Percentiles rank a stretch among this genome's conserved stretches.
These are phyloP conservation scores for Naganishia vishniacii DNA, from an alignment of 768 basidiomycete species.

Conservation along the genomic window DNA sequence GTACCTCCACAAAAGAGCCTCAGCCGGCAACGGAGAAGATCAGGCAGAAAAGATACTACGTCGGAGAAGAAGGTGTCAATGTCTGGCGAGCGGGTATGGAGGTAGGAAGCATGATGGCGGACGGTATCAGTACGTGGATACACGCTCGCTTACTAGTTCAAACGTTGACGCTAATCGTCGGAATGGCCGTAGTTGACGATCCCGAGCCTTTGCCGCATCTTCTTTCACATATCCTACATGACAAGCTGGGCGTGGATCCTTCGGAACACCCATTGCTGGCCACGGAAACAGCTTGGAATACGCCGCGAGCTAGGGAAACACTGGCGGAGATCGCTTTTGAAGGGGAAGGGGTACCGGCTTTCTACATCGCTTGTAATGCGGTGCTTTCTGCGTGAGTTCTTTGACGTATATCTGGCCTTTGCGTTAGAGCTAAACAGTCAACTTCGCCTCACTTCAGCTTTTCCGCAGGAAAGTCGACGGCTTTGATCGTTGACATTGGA, in stretches of 20 bases:
- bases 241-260: conserved; percentile 69
- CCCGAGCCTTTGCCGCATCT: conserved; percentile 43
- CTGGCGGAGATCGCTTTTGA: conserved; percentile 93
- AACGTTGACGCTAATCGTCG: background rate
- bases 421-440: no score
- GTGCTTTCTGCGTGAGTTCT: conserved; percentile 80
- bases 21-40: conserved; percentile 48
- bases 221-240: conserved; percentile 50
- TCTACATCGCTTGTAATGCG: conserved; percentile 91
- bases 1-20: background rate
- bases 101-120: conserved; percentile 70
- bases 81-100: conserved; percentile 89
- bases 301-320: conserved; percentile 79
- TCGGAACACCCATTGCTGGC: conserved; percentile 85
- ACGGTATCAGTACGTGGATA: conserved; percentile 68
- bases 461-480: conserved; percentile 94
- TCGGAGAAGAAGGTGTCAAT: conserved; percentile 82
- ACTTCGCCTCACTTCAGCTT: no score
- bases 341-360: conserved; percentile 86
- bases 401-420: no score
- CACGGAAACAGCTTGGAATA: conserved; percentile 96
- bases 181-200: conserved; percentile 40
- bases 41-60: conserved; percentile 56
- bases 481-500: conserved; percentile 89
- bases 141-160: background rate